Conservation (phyloP, 1,139 yeast genomes). For the Pichia sp. region DNA sequence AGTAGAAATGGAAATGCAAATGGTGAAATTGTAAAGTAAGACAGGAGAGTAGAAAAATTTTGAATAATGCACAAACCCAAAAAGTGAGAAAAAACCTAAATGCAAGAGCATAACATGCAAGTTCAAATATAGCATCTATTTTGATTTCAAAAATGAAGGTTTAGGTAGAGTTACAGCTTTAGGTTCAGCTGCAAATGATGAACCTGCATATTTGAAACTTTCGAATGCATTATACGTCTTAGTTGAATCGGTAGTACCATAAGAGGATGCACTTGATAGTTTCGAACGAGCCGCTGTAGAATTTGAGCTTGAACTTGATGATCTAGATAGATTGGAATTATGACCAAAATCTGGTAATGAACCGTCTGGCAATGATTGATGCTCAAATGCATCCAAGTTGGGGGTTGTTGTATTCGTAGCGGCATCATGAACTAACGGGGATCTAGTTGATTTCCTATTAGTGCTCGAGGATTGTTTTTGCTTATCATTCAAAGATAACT, state of each 20-base stretch:
- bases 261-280: conserved; percentile 8
- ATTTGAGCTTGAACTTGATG: conserved; percentile 10
- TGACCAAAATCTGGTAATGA: conserved; percentile 37
- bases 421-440: too few relatives aligned
- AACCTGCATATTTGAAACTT: conserved; percentile 41
- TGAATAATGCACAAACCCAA: too few relatives aligned
- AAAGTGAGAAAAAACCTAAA: background rate
- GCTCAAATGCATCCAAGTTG: background rate
- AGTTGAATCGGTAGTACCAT: conserved; percentile 1
- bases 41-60: background rate
- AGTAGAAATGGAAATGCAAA: background rate
- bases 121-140: background rate
- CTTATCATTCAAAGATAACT: background rate
- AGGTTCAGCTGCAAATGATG: conserved; percentile 52
- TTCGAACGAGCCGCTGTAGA: conserved; percentile 24
- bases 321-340: conserved; percentile 16
- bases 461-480: background rate
- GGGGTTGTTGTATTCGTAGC: background rate
- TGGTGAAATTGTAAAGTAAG: background rate
- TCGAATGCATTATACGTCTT: background rate
- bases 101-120: conserved; percentile 1
- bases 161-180: conserved; percentile 51
- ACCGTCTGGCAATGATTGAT: conserved; percentile 35
- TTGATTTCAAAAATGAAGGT: conserved; percentile 36
- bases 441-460: too few relatives aligned